phyloP scores from a whole-genome alignment of 2,329 filamentous ascomycete species.

The Trichoderma harzianum region DNA sequence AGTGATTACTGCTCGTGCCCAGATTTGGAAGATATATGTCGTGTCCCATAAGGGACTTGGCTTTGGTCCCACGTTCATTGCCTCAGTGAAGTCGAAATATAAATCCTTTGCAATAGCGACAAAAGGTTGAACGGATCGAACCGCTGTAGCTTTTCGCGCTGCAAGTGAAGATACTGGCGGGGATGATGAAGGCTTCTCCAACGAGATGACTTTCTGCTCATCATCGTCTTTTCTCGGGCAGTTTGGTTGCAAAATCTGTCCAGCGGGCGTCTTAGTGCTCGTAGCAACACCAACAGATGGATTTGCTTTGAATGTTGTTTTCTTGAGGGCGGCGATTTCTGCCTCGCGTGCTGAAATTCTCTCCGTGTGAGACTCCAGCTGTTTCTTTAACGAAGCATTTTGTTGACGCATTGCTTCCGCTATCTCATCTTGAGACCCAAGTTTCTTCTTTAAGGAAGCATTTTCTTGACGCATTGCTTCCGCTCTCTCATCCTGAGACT shows the following conservation, averaged over 20 bases:
- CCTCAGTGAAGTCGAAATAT: not conserved
- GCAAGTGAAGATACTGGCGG: not conserved
- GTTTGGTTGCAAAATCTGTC: not conserved
- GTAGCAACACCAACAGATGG: not conserved
- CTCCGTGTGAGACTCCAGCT: not conserved
- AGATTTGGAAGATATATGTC: not conserved
- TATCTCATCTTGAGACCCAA: not conserved
- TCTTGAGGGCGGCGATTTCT: not conserved
- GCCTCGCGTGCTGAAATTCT: not conserved
- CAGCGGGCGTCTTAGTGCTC: not conserved
- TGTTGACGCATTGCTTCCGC: not conserved
- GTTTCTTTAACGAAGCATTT: not conserved
- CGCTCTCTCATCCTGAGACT: not conserved
- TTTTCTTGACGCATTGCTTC: too few species aligned
- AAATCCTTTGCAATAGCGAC: not conserved
- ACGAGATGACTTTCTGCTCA: not conserved
- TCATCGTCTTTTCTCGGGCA: not conserved
- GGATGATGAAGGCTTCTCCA: not conserved
- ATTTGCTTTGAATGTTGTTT: not conserved
- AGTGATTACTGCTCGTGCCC: not conserved
- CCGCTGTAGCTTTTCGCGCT: not conserved
- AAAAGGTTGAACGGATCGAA: not conserved
- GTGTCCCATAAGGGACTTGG: not conserved
- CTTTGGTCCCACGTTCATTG: not conserved
- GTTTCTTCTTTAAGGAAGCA: too few species aligned